phyloP scores from a whole-genome alignment of 805 yeast species.

The Kazachstania viticola region DNA sequence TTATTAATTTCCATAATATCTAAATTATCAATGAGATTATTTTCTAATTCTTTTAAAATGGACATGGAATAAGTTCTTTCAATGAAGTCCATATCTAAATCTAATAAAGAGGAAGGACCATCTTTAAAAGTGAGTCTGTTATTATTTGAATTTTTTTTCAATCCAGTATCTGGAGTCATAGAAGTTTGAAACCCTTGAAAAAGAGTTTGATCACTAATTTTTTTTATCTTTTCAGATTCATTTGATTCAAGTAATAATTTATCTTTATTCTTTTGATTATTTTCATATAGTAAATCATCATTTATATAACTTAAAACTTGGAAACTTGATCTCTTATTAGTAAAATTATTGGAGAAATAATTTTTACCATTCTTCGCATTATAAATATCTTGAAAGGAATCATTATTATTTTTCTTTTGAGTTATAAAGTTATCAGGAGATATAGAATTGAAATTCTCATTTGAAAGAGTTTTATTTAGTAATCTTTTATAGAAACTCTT shows the following conservation, averaged over 20 bases:
- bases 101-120: too few species aligned
- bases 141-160: background rate
- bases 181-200: background rate
- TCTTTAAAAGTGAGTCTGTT: too few species aligned
- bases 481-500: conserved; percentile 23
- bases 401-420: conserved; percentile 1
- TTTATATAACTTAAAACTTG: conserved; percentile 44
- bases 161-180: background rate
- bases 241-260: background rate
- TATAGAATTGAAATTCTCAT: too few species aligned
- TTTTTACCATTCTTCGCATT: conserved; percentile 25
- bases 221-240: background rate
- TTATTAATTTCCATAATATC: conserved; percentile 52
- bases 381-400: conserved; percentile 20
- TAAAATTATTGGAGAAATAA: conserved; percentile 29
- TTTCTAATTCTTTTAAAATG: conserved; percentile 29
- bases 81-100: background rate
- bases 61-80: conserved; percentile 20
- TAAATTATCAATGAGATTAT: conserved; percentile 34
- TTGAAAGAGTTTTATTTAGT: conserved; percentile 19
- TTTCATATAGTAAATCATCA: conserved; percentile 47
- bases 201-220: background rate
- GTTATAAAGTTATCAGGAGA: conserved; percentile 8
- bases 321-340: conserved; percentile 31
- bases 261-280: conserved; percentile 32